A percentile compares a stretch with the other conserved stretches of the same genome.
Conservation (phyloP, 495 filamentous ascomycete species). For the Wilcoxina mikolae region DNA sequence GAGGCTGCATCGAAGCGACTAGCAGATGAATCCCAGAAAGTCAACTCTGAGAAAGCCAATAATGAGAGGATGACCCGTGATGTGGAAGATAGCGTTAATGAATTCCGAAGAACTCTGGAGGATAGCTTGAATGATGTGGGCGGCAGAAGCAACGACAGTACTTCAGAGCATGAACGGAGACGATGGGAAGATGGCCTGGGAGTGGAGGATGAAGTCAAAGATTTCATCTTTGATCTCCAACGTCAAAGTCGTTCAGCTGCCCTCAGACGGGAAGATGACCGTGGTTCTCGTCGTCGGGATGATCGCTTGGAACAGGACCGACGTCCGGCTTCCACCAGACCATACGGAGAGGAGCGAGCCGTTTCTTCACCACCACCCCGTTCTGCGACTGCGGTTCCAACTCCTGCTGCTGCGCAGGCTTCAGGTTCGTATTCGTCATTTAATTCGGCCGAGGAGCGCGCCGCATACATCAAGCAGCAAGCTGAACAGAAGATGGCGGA, state of each 20-base stretch:
- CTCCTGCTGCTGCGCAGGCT: conserved; percentile 29
- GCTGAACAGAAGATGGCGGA: conserved; percentile 98
- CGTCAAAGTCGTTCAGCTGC: conserved; percentile 62
- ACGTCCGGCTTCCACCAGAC: conserved; percentile 10
- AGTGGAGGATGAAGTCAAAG: conserved; percentile 88
- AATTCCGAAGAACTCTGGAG: conserved; percentile 70
- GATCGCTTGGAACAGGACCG: conserved; percentile 10
- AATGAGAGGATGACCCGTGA: conserved; percentile 93
- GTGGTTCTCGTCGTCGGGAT: conserved; percentile 31
- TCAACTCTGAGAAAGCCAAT: conserved; percentile 72
- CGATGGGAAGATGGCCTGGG: conserved; percentile 95
- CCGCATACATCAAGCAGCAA: conserved; percentile 91
- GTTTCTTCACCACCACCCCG: conserved; percentile 32
- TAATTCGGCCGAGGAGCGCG: conserved; percentile 80
- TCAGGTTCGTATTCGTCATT: conserved; percentile 58
- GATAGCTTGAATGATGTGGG: conserved; percentile 66
- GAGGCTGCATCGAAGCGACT: conserved; percentile 65
- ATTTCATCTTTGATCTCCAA: conserved; percentile 94
- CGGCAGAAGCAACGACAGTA: conserved; percentile 41
- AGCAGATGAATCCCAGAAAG: conserved; percentile 70
- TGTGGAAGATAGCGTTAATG: conserved; percentile 91
- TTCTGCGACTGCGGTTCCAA: conserved; percentile 33
- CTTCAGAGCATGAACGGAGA: conserved; percentile 67
- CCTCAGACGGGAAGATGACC: conserved; percentile 51
- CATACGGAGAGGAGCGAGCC: conserved; percentile 33